Base-by-base conservation (phyloP, 164 flowering plant species). In the Tetracentron sinense region DNA sequence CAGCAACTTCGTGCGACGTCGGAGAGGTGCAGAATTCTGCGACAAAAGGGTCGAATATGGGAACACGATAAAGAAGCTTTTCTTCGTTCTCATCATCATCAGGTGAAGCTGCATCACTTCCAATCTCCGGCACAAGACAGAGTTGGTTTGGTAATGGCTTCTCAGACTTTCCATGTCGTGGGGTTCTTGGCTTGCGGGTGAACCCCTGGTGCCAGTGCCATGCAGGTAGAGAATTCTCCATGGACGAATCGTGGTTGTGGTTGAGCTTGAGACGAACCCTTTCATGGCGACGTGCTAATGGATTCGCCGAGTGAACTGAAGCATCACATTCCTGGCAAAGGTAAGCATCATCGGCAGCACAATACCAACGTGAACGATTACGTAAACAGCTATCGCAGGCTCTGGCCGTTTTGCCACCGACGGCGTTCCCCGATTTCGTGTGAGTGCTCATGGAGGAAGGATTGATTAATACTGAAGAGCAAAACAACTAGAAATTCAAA, bases 291-390 rank as follows among this genome's bases (percentile, higher is more conserved):
- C 84, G 81, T 0, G 97, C 96, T 12, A 92, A 67, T 0, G 84
- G 79, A 68, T 92, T 92, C 0, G 94, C 97, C 0, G 96, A 83
- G 75, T 92, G 97, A 0, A 92, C 90, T 0, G 90, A 79, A 7
- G 74, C 42, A 57, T 92, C 97, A 57, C 97, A 92, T 4, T 76
- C 54, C 62, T 87, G 94, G 80, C 97, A 92, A 1, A 92, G 77
- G 61, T 87, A 92, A 19, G 97, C 97, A 49, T 92, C 97, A 33
- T 92, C 97, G 14, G 97, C 94, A 0, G 94, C 81, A 52, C 97
- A 92, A 69, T 83, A 92, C 94, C 96, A 92, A 0, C 89, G 77
- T 0, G 97, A 96, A 0, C 97, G 77, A 30, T 79, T 83, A 22
- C 63, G 65, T 56, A 84, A 38, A 65, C 97, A 91, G 66, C 73